phyloP scores from a whole-genome alignment of 2,329 filamentous ascomycete genomes.

The Colletotrichum simmondsii region DNA sequence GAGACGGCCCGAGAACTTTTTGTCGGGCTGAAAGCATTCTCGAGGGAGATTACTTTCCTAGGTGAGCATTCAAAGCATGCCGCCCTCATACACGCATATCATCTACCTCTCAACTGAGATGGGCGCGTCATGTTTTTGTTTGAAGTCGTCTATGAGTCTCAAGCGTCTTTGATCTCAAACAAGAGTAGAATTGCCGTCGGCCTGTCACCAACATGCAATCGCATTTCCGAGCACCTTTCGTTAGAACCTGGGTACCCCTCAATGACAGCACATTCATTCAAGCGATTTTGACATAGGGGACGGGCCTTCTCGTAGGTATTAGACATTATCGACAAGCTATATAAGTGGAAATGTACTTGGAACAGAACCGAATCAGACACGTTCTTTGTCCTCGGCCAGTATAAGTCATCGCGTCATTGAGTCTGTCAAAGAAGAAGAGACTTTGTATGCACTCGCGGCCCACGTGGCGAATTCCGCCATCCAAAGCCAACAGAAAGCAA shows the following conservation, averaged over 20 bases:
- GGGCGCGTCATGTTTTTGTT: too few species aligned
- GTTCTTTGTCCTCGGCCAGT: not conserved
- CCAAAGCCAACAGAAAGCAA: constrained; percentile 53
- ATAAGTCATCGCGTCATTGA: not conserved
- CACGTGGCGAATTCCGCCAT: constrained; percentile 36
- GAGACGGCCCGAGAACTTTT: too few species aligned
- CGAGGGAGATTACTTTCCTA: too few species aligned
- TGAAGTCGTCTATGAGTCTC: too few species aligned
- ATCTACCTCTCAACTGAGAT: too few species aligned
- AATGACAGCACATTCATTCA: not conserved
- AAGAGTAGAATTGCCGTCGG: too few species aligned
- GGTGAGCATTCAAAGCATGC: too few species aligned
- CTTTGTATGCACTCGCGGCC: not conserved
- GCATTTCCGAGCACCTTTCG: too few species aligned
- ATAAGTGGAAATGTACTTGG: not conserved
- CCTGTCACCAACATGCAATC: too few species aligned
- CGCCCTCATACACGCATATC: too few species aligned
- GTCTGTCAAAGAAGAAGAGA: not conserved
- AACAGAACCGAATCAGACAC: not conserved
- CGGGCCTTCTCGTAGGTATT: not conserved
- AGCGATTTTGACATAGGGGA: not conserved
- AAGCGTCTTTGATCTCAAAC: too few species aligned
- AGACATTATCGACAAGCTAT: not conserved
- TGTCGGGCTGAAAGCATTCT: too few species aligned
- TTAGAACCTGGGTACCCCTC: not conserved